phyloP scores from a whole-genome alignment of 768 basidiomycete species.

The Mycena olivaceomarginata region DNA sequence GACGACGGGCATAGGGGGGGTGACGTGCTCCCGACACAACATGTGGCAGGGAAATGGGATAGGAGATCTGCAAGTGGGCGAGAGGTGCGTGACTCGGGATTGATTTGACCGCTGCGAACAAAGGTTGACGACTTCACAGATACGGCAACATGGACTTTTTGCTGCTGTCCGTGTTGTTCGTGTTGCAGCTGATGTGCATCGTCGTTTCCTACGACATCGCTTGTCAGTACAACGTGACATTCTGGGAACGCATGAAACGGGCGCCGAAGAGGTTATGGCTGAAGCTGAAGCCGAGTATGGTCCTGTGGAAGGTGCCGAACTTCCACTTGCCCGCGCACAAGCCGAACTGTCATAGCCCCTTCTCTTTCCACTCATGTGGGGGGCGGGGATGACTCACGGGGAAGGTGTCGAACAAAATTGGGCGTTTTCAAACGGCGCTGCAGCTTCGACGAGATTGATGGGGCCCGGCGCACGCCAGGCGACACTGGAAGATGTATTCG shows the following conservation, averaged over 20 bases:
- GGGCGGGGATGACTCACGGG: too few species aligned
- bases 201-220: constrained; percentile 42
- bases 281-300: not conserved
- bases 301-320: constrained; percentile 2
- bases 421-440: too few species aligned
- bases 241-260: not conserved
- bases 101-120: too few species aligned
- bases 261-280: not conserved
- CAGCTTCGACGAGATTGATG: too few species aligned
- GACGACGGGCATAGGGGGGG: constrained; percentile 19
- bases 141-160: constrained; percentile 47
- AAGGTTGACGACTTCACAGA: constrained; percentile 11
- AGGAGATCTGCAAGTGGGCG: constrained; percentile 45
- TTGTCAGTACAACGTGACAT: constrained; percentile 21
- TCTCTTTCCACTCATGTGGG: too few species aligned
- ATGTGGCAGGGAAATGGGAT: constrained; percentile 37
- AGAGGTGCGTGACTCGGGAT: constrained; percentile 9
- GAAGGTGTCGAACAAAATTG: too few species aligned
- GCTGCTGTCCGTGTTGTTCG: constrained; percentile 15
- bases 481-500: too few species aligned
- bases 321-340: too few species aligned
- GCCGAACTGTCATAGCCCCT: too few species aligned
- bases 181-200: not conserved
- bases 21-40: constrained; percentile 10
- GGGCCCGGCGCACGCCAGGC: too few species aligned